Conservation (phyloP, 768 basidiomycete species). For the Pulveroboletus sp. region DNA sequence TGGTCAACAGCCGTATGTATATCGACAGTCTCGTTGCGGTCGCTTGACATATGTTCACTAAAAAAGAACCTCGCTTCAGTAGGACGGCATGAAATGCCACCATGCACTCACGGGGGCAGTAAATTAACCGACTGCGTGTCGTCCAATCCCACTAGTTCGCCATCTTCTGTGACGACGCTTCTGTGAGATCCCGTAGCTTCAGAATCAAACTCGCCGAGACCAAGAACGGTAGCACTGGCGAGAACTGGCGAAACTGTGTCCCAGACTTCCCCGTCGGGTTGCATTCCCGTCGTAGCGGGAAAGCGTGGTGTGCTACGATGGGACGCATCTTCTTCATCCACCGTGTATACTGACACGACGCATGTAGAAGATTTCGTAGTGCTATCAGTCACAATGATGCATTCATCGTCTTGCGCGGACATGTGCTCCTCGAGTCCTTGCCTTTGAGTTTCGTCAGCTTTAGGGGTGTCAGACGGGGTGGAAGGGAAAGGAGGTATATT, state of each 20-base stretch:
- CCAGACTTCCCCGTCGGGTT: not conserved
- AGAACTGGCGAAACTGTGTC: not conserved
- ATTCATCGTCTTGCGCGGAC: not conserved
- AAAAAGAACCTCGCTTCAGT: not conserved
- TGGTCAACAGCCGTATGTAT: not conserved
- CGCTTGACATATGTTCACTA: not conserved
- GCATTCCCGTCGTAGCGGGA: not conserved
- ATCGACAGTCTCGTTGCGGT: not conserved
- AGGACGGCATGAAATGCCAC: no score
- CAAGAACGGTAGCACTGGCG: not conserved
- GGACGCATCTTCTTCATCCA: not conserved
- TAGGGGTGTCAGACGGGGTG: not conserved
- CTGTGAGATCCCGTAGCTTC: not conserved
- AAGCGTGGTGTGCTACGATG: not conserved
- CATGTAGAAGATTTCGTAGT: not conserved
- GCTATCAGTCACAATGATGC: not conserved
- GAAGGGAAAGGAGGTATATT: not conserved
- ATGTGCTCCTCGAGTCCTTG: not conserved
- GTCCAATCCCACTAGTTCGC: not conserved
- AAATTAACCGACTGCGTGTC: not conserved
- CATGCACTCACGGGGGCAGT: slow-evolving; percentile 2
- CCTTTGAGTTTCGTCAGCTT: not conserved
- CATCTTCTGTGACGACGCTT: not conserved
- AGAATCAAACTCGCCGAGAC: not conserved
- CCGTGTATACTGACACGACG: not conserved